phyloP scores from a whole-genome alignment of 345 rosid species.

The Gossypium bickii region DNA sequence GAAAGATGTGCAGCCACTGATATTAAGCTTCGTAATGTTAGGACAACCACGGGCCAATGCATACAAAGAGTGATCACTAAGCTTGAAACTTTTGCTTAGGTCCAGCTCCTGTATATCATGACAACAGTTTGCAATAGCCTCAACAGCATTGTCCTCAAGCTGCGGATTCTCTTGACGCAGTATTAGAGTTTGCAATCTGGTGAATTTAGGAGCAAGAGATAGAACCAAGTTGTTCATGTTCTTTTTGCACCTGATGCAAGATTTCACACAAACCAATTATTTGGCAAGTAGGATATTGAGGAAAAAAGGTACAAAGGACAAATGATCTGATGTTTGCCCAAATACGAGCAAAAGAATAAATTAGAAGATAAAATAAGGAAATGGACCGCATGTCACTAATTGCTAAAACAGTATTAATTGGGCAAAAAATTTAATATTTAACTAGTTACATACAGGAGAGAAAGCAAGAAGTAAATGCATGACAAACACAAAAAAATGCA shows the following conservation, averaged over 20 bases:
- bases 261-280: not conserved
- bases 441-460: not conserved
- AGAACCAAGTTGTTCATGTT: slow-evolving; percentile 83
- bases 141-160: slow-evolving; percentile 75
- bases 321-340: not conserved
- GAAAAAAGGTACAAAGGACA: not conserved
- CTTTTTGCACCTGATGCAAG: slow-evolving; percentile 60
- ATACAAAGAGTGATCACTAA: slow-evolving; percentile 59
- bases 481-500: not conserved
- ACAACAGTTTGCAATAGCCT: slow-evolving; percentile 72
- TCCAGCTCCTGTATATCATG: slow-evolving; percentile 83
- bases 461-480: not conserved
- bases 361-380: not conserved
- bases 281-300: not conserved
- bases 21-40: slow-evolving; percentile 74
- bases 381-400: not conserved
- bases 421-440: not conserved
- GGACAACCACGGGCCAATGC: slow-evolving; percentile 84
- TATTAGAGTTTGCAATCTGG: slow-evolving; percentile 59
- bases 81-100: slow-evolving; percentile 94
- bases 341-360: not conserved
- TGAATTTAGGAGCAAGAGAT: slow-evolving; percentile 74
- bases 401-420: not conserved
- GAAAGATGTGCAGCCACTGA: slow-evolving; percentile 84
- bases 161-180: slow-evolving; percentile 91